These are phyloP conservation scores for Amanita polypyramis DNA, from an alignment of 768 basidiomycete genomes.

Conservation along the genomic window DNA sequence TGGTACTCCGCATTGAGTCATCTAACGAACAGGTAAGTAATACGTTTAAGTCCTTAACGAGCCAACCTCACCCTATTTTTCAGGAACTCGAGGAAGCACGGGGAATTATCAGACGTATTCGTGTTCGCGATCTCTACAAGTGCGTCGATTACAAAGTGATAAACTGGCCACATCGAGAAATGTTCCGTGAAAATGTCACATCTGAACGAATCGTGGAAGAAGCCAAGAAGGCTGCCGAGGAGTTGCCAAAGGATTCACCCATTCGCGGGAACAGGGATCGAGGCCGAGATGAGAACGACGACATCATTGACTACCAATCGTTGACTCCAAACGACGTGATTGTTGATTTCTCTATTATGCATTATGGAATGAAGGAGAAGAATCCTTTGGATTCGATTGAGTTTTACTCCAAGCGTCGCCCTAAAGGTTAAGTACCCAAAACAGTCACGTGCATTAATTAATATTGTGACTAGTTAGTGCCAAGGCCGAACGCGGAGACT, in stretches of 20 bases:
- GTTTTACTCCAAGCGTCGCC: slow-evolving; percentile 64
- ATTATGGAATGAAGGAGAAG: slow-evolving; percentile 63
- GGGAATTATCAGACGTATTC: slow-evolving; percentile 51
- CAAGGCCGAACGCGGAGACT: slow-evolving; percentile 40
- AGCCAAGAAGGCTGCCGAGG: slow-evolving; percentile 18
- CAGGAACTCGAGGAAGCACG: slow-evolving; percentile 54
- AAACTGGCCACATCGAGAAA: slow-evolving; percentile 26
- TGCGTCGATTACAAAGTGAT: slow-evolving; percentile 54
- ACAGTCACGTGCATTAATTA: too few species aligned
- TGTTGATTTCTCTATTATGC: slow-evolving; percentile 55
- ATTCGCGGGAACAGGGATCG: neutral
- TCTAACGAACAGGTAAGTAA: slow-evolving; percentile 37
- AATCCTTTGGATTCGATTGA: slow-evolving; percentile 62
- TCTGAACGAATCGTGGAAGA: slow-evolving; percentile 31
- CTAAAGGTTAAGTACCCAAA: slow-evolving; percentile 29
- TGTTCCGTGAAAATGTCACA: slow-evolving; percentile 31
- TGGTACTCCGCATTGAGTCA: slow-evolving; percentile 49
- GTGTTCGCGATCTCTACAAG: slow-evolving; percentile 55
- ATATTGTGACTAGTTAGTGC: slow-evolving; percentile 25
- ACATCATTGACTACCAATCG: slow-evolving; percentile 12
- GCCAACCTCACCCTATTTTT: slow-evolving; percentile 1
- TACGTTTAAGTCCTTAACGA: neutral
- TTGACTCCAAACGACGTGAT: slow-evolving; percentile 43
- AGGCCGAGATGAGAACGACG: slow-evolving; percentile 12
- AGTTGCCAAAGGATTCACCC: slow-evolving; percentile 8